phyloP scores from a whole-genome alignment of 108 stramenopile species.

The Skeletonema marinoi region DNA sequence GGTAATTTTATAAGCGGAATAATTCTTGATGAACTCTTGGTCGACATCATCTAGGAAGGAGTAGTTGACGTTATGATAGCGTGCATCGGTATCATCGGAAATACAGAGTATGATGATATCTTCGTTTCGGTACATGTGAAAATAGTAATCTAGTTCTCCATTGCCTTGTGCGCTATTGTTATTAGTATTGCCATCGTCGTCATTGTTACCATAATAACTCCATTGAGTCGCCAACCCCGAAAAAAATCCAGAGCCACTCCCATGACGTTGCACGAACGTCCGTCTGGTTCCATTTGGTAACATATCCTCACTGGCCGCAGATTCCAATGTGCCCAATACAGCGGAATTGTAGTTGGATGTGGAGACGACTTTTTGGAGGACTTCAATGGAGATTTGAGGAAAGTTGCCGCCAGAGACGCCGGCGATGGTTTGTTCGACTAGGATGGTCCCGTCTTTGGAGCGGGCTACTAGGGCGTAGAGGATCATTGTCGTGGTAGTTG shows the following conservation, averaged over 20 bases:
- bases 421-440: conserved; percentile 50
- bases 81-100: conserved; percentile 61
- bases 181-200: neutral
- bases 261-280: neutral
- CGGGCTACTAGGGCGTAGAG: conserved; percentile 66
- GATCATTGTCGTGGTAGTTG: conserved; percentile 34
- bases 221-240: neutral
- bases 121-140: conserved; percentile 64
- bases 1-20: conserved; percentile 43
- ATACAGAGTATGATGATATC: conserved; percentile 69
- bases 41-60: conserved; percentile 63
- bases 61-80: conserved; percentile 58
- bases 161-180: neutral
- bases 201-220: neutral
- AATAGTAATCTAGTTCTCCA: conserved; percentile 63
- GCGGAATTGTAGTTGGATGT: conserved; percentile 1
- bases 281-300: neutral
- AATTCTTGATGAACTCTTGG: conserved; percentile 54
- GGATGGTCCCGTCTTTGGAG: conserved; percentile 55
- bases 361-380: conserved; percentile 36
- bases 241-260: neutral
- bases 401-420: conserved; percentile 52
- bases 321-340: neutral
- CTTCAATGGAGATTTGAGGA: conserved; percentile 56
- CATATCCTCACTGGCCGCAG: neutral